Conservation (phyloP, 2,329 filamentous ascomycete species). For the Pseudopithomyces maydicus region DNA sequence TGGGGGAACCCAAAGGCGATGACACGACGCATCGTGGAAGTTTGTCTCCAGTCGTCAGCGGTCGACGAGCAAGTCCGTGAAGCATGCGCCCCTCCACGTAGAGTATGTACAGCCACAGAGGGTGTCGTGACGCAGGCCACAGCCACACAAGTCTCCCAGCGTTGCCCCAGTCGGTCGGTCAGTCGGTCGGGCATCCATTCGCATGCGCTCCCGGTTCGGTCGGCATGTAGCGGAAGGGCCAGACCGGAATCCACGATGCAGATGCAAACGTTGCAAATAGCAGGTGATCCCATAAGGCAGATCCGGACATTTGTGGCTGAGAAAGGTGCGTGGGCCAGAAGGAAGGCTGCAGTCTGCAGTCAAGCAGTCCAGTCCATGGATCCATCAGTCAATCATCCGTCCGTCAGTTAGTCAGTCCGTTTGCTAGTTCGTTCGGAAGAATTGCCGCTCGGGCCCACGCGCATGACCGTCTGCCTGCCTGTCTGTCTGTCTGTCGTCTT, state of each 20-base stretch:
- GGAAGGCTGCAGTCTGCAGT: conserved; percentile 8
- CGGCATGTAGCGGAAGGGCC: too few species aligned
- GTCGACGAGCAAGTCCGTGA: neutral
- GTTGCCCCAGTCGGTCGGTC: neutral
- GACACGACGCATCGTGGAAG: too few species aligned
- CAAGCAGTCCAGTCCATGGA: too few species aligned
- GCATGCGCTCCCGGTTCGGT: too few species aligned
- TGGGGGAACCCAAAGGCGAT: neutral
- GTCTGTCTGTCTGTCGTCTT: too few species aligned
- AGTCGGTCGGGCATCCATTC: neutral
- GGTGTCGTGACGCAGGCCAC: neutral
- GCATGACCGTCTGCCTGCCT: too few species aligned
- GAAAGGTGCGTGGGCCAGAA: neutral
- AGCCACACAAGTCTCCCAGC: neutral
- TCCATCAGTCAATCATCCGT: too few species aligned
- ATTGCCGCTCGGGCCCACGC: too few species aligned
- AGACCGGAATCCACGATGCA: neutral
- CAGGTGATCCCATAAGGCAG: conserved; percentile 4
- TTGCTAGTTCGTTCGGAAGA: too few species aligned
- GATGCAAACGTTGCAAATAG: conserved; percentile 10
- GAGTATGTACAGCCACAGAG: conserved; percentile 1
- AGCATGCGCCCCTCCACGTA: neutral
- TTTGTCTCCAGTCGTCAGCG: neutral
- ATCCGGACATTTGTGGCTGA: conserved; percentile 11
- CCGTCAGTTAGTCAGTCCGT: too few species aligned